These are phyloP conservation scores for Nakaseomyces delphensis DNA, from an alignment of 1,139 yeast species.

Conservation along the genomic window DNA sequence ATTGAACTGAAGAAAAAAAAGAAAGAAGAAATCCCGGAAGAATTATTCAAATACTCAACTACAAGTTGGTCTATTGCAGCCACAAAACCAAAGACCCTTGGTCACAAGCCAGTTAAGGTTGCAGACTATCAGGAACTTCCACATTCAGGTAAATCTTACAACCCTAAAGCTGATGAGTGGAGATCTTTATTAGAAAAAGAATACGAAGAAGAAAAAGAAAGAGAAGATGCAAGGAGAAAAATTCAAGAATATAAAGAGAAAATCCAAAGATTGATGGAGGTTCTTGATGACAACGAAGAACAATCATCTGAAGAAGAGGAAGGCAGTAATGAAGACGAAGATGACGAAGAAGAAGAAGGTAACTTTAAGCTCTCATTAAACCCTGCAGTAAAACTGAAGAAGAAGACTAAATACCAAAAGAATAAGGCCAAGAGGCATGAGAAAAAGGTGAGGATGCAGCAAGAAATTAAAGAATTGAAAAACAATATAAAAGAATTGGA, in stretches of 20 bases:
- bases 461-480: conserved; percentile 51
- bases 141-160: conserved; percentile 86
- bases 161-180: conserved; percentile 86
- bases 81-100: conserved; percentile 49
- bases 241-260: conserved; percentile 54
- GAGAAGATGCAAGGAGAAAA: conserved; percentile 55
- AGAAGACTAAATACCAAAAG: conserved; percentile 71
- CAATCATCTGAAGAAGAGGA: conserved; percentile 36
- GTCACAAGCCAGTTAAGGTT: conserved; percentile 44
- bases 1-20: conserved; percentile 20
- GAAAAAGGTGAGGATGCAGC: conserved; percentile 48
- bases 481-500: conserved; percentile 49
- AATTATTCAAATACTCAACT: conserved; percentile 36
- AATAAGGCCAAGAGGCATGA: conserved; percentile 61
- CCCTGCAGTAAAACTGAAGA: conserved; percentile 57
- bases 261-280: conserved; percentile 56
- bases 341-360: conserved; percentile 31
- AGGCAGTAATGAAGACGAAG: conserved; percentile 34
- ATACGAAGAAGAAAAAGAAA: conserved; percentile 53
- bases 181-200: conserved; percentile 59
- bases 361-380: conserved; percentile 53
- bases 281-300: conserved; percentile 51
- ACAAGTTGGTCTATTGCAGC: conserved; percentile 47
- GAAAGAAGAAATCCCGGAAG: conserved; percentile 33
- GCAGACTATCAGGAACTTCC: conserved; percentile 46